Base-by-base conservation (phyloP, 148 eudicot species). In the Fagopyrum homotropicum region DNA sequence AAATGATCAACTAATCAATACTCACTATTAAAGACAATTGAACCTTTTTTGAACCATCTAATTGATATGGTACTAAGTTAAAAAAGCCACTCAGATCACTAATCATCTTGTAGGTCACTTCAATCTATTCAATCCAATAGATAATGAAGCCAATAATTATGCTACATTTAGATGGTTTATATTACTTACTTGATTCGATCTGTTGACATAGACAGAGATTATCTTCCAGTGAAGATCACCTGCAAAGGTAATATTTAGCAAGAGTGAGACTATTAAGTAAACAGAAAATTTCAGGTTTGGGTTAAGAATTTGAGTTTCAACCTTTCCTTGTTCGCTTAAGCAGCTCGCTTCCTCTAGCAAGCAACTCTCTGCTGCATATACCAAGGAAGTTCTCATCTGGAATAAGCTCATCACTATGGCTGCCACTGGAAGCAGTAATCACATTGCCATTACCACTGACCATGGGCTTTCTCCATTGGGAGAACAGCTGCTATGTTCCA, bases 401-500 rank as follows among this genome's bases (percentile, higher is more conserved):
- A 7, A 87, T 52, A 59, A 94, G 87, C 83, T 94, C 98, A 10
- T 89, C 97, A 47, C 97, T 90, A 72, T 84, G 85, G 75, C 91
- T 88, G 51, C 74, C 12, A 16, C 52, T 72, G n/a, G 74, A 46
- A 17, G 35, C 55, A 43, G 84, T 85, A 75, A 71, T 72, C 1
- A 85, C 79, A 15, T 72, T 79, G 40, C 40, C 40, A 35, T 35
- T 35, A 35, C 40, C 40, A 35, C 40, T 35, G 40, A 35, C 93
- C 77, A 69, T 77, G 45, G 26, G 85, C 96, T 79, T 83, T 95
- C 51, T 95, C 98, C 44, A 88, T 82, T 15, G 97, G 97, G 60
- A 92, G 86, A 72, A 95, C 96, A 0, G 97, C 88, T 47, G 97
- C 97, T 73, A 92, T 83, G 78, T 95, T 95, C 96, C 93, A 90